Evolutionary conservation across 1,139 yeast species (phyloP).

Genomic region (Protomyces lactucae-debilis): DNA sequence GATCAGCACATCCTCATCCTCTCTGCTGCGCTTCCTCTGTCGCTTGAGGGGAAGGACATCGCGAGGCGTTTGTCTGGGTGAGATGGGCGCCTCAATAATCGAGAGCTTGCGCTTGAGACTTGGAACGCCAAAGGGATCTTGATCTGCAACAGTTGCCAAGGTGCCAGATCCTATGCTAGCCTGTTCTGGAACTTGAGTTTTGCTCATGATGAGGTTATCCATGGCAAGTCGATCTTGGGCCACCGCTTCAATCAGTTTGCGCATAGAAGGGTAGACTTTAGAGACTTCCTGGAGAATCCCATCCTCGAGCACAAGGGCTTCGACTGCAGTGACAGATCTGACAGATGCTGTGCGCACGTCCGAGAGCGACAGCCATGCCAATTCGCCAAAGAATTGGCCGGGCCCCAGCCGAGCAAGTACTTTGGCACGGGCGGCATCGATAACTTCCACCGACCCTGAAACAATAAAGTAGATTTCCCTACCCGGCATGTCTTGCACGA

Average conservation of each 20-base stretch:
- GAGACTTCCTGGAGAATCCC: constrained; percentile 52
- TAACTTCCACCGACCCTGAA: constrained; percentile 65
- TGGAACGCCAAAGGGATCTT: constrained; percentile 6
- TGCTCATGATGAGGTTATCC: constrained; percentile 9
- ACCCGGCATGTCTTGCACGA: constrained; percentile 56
- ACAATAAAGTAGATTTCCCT: constrained; percentile 62
- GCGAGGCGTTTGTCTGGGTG: not conserved
- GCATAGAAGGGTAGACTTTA: constrained; percentile 53
- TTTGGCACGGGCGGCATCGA: constrained; percentile 44
- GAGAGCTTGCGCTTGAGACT: constrained; percentile 9
- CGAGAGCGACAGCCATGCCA: constrained; percentile 58
- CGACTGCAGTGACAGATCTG: constrained; percentile 56
- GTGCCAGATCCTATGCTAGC: constrained; percentile 8
- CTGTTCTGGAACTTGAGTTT: not conserved
- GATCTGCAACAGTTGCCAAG: not conserved
- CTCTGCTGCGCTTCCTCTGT: constrained; percentile 3
- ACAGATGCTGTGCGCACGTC: constrained; percentile 57
- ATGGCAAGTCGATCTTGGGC: constrained; percentile 55
- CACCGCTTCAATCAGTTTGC: constrained; percentile 56
- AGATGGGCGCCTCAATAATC: not conserved
- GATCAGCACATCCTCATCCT: not conserved
- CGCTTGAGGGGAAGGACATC: not conserved
- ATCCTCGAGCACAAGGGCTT: constrained; percentile 56
- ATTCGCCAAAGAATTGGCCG: constrained; percentile 71
- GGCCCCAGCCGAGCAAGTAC: constrained; percentile 55